Percentiles rank a stretch among this genome's conserved stretches.
These are phyloP conservation scores for Glebionis coronaria DNA, from an alignment of 129 eudicot genomes.

Conservation along the genomic window DNA sequence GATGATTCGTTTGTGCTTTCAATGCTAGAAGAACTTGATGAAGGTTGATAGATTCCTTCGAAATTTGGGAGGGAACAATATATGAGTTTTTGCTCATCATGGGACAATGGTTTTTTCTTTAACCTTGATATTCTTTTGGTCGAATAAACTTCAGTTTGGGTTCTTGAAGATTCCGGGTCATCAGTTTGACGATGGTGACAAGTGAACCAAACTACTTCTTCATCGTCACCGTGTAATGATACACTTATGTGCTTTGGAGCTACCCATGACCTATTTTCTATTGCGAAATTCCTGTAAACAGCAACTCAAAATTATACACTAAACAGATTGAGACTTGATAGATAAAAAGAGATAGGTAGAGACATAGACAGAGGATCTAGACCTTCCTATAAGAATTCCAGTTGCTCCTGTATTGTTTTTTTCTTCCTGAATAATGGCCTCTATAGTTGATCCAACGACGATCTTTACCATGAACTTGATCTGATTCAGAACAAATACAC, in stretches of 20 bases:
- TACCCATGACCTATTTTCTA: slow-evolving; percentile 16
- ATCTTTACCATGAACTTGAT: slow-evolving; percentile 44
- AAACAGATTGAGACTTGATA: not conserved
- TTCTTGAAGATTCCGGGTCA: slow-evolving; percentile 18
- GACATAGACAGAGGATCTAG: slow-evolving; percentile 6
- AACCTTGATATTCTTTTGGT: slow-evolving; percentile 16
- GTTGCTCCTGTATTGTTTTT: slow-evolving; percentile 35
- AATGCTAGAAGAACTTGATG: slow-evolving; percentile 36
- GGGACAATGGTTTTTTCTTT: slow-evolving; percentile 14
- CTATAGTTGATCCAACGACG: slow-evolving; percentile 30
- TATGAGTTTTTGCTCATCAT: slow-evolving; percentile 24
- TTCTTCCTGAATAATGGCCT: slow-evolving; percentile 32
- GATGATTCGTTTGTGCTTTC: slow-evolving; percentile 30
- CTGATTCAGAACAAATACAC: slow-evolving; percentile 20
- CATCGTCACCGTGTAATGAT: slow-evolving; percentile 17
- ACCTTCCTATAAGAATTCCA: slow-evolving; percentile 40
- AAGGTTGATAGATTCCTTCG: slow-evolving; percentile 33
- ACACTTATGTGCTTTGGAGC: slow-evolving; percentile 18
- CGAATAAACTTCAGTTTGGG: not conserved
- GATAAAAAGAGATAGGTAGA: not conserved
- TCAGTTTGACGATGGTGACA: slow-evolving; percentile 25
- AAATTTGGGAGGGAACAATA: slow-evolving; percentile 37
- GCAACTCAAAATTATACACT: not conserved
- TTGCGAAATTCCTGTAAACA: slow-evolving; percentile 36
- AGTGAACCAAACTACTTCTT: slow-evolving; percentile 20